Evolutionary conservation across 2,329 filamentous ascomycete species (phyloP).

Genomic region (Ramularia collo-cygni): DNA sequence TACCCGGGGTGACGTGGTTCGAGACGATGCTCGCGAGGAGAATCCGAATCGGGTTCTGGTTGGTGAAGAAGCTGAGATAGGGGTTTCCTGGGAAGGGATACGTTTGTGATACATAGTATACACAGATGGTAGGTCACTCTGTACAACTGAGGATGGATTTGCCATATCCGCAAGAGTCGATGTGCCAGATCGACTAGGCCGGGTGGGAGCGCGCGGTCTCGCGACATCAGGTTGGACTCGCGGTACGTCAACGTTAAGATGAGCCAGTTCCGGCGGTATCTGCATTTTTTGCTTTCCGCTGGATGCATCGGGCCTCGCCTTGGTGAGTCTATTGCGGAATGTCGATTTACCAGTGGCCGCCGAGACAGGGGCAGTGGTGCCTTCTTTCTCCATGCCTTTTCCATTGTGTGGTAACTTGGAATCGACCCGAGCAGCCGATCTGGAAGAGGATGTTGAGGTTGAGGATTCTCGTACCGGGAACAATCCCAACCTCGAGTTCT

Average conservation of each 20-base stretch:
- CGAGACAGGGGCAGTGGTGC: background rate
- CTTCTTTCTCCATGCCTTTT: too few species aligned
- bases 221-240: conserved; percentile 34
- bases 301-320: conserved; percentile 5
- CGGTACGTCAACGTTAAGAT: conserved; percentile 57
- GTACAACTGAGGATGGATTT: conserved; percentile 47
- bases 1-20: conserved; percentile 26
- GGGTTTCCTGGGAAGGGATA: conserved; percentile 42
- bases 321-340: conserved; percentile 11
- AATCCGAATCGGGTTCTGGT: conserved; percentile 34
- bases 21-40: conserved; percentile 27
- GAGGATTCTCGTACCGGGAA: conserved; percentile 62
- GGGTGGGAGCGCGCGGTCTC: conserved; percentile 38
- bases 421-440: conserved; percentile 21
- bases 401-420: conserved; percentile 1
- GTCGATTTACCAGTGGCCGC: conserved; percentile 1
- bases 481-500: conserved; percentile 48
- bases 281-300: conserved; percentile 8
- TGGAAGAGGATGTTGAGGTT: conserved; percentile 58
- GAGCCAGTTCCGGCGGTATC: conserved; percentile 32
- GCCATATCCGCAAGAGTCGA: conserved; percentile 38
- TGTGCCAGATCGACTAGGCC: conserved; percentile 43
- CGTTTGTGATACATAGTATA: conserved; percentile 45
- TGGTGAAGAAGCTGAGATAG: conserved; percentile 30
- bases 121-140: conserved; percentile 48